A percentile compares a stretch with the other conserved stretches of the same genome.
These are phyloP conservation scores for Tulasnella sp. DNA, from an alignment of 768 basidiomycete species.

Conservation along the genomic window DNA sequence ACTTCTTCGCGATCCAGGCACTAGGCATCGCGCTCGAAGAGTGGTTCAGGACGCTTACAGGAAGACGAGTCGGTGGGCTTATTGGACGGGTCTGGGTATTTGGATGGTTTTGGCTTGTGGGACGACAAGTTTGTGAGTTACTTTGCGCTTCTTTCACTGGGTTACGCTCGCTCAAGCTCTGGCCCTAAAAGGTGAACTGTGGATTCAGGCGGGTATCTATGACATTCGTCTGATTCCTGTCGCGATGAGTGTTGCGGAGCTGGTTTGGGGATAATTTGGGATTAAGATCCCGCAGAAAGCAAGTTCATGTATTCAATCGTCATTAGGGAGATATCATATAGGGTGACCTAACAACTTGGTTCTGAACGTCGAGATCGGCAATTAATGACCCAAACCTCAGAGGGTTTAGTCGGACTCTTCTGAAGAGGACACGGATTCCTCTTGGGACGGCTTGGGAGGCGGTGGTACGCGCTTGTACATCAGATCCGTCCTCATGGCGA, in stretches of 20 bases:
- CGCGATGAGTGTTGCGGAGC: neutral
- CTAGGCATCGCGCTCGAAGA: conserved; percentile 18
- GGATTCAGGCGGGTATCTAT: neutral
- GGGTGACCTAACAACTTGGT: too few species aligned
- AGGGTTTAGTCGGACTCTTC: too few species aligned
- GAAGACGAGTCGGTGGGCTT: conserved; percentile 14
- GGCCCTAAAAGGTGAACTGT: neutral
- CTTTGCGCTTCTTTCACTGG: neutral
- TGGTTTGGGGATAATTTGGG: neutral
- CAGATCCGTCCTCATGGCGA: conserved; percentile 19
- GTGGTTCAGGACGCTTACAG: neutral
- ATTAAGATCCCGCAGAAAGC: neutral
- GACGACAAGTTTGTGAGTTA: conserved; percentile 6
- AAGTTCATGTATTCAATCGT: too few species aligned
- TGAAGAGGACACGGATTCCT: too few species aligned
- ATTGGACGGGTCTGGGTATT: conserved; percentile 6
- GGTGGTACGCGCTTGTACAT: conserved; percentile 16
- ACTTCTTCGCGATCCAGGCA: conserved; percentile 17
- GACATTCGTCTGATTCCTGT: neutral
- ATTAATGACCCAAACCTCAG: too few species aligned
- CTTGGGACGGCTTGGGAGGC: neutral
- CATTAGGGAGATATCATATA: too few species aligned
- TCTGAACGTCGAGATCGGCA: too few species aligned
- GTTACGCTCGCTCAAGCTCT: neutral
- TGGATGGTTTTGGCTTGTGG: neutral